Percentiles rank a stretch among this genome's conserved stretches.
Conservation (phyloP, 768 basidiomycete genomes). For the Kwoniella pini region DNA sequence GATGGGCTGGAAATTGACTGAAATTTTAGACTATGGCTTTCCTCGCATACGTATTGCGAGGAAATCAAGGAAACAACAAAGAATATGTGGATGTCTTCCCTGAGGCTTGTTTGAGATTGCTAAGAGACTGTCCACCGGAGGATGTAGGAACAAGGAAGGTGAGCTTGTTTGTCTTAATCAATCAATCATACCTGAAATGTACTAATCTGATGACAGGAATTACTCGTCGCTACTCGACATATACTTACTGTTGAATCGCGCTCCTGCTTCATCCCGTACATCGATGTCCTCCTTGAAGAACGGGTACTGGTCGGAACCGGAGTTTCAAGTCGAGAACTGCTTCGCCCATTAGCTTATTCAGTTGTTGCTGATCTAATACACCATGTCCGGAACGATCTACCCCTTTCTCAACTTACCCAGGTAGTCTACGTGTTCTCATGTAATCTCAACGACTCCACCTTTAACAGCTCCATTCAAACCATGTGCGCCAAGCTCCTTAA, state of each 20-base stretch:
- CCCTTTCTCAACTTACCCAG: conserved; percentile 69
- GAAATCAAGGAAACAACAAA: conserved; percentile 63
- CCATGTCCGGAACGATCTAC: conserved; percentile 80
- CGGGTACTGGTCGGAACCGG: conserved; percentile 81
- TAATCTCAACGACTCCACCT: conserved; percentile 82
- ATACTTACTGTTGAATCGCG: conserved; percentile 77
- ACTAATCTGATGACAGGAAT: conserved; percentile 62
- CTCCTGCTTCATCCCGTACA: conserved; percentile 72
- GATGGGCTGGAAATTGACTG: not conserved
- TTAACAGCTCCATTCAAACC: conserved; percentile 77
- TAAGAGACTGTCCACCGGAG: conserved; percentile 90
- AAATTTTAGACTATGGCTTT: conserved; percentile 77
- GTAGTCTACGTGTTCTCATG: conserved; percentile 83
- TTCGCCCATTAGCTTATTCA: conserved; percentile 79
- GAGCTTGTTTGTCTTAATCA: not conserved
- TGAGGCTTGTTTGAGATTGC: conserved; percentile 74
- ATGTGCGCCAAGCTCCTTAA: conserved; percentile 91
- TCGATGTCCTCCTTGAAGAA: conserved; percentile 89
- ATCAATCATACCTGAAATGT: no score
- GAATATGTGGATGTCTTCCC: conserved; percentile 79
- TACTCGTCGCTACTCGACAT: conserved; percentile 89
- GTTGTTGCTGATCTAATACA: conserved; percentile 92
- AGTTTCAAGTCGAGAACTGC: conserved; percentile 78
- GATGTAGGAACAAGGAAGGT: conserved; percentile 80
- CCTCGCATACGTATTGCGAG: conserved; percentile 82